Evolutionary conservation across 495 filamentous ascomycete genomes (phyloP).

Genomic region (Trichoderma virens): DNA sequence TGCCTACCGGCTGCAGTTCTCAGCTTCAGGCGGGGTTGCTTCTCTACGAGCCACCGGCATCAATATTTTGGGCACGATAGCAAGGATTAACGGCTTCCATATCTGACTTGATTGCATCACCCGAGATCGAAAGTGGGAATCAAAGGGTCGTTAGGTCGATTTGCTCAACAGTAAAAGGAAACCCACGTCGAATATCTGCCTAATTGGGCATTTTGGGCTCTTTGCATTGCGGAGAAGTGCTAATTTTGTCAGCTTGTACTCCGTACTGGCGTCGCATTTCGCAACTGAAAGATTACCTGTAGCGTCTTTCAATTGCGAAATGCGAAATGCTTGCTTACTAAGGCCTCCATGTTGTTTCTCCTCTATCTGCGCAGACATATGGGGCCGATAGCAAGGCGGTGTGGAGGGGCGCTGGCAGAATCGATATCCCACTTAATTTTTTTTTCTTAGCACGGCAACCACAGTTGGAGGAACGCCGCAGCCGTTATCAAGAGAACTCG

Average conservation of each 20-base stretch:
- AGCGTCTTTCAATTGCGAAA: too few relatives aligned
- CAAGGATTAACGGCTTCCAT: too few relatives aligned
- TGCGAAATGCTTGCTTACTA: too few relatives aligned
- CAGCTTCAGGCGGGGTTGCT: too few relatives aligned
- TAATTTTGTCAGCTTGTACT: too few relatives aligned
- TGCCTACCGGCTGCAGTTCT: too few relatives aligned
- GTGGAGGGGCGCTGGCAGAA: conserved; percentile 6
- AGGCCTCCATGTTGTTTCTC: too few relatives aligned
- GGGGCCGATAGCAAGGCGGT: conserved; percentile 3
- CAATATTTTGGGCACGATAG: too few relatives aligned
- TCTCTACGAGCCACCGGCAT: too few relatives aligned
- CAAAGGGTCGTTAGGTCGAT: too few relatives aligned
- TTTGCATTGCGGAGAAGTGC: background rate
- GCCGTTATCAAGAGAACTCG: background rate
- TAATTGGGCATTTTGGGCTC: background rate
- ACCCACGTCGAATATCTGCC: background rate
- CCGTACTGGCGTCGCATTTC: background rate
- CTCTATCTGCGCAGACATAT: background rate
- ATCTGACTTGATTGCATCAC: too few relatives aligned
- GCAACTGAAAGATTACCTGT: background rate
- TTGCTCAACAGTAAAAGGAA: background rate
- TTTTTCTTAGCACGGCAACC: conserved; percentile 7
- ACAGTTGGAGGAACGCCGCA: background rate
- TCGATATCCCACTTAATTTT: conserved; percentile 6
- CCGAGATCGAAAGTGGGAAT: background rate